phyloP scores from a whole-genome alignment of 2,329 filamentous ascomycete species.

The Bipolaris cookei region DNA sequence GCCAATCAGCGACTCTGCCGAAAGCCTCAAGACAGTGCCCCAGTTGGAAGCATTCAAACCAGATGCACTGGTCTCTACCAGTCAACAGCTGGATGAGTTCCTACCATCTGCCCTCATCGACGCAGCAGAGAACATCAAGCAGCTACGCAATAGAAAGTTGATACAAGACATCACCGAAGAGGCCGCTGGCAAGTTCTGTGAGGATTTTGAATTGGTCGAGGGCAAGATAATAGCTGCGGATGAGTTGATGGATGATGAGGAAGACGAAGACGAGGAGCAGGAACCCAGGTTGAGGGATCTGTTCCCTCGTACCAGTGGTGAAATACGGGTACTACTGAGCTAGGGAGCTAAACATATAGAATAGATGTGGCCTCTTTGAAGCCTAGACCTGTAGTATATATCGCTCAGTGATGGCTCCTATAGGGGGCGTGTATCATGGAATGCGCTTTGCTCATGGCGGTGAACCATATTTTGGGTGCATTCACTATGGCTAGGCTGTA shows the following conservation, averaged over 20 bases:
- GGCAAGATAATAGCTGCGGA: constrained; percentile 65
- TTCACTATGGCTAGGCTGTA: not conserved
- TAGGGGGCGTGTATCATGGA: not conserved
- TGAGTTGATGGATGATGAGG: constrained; percentile 52
- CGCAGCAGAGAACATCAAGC: constrained; percentile 79
- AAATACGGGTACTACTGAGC: constrained; percentile 68
- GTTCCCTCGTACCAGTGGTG: constrained; percentile 68
- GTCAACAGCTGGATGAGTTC: constrained; percentile 85
- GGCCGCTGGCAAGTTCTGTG: constrained; percentile 82
- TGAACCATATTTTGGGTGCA: no score
- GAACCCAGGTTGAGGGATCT: constrained; percentile 58
- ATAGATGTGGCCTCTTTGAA: not conserved
- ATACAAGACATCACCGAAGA: constrained; percentile 79
- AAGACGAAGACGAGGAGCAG: constrained; percentile 48
- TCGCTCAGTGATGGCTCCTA: not conserved
- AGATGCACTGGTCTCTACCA: constrained; percentile 67
- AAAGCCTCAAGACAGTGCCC: constrained; percentile 63
- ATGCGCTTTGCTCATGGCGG: no score
- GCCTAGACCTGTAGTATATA: not conserved
- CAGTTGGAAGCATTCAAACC: constrained; percentile 65
- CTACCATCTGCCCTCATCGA: constrained; percentile 92
- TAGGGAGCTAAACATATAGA: constrained; percentile 39
- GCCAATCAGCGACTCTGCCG: constrained; percentile 50
- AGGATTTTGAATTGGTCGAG: constrained; percentile 78
- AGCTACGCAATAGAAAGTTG: constrained; percentile 73